These are phyloP conservation scores for Apiospora kogelbergensis DNA, from an alignment of 2,329 filamentous ascomycete genomes.

Conservation along the genomic window DNA sequence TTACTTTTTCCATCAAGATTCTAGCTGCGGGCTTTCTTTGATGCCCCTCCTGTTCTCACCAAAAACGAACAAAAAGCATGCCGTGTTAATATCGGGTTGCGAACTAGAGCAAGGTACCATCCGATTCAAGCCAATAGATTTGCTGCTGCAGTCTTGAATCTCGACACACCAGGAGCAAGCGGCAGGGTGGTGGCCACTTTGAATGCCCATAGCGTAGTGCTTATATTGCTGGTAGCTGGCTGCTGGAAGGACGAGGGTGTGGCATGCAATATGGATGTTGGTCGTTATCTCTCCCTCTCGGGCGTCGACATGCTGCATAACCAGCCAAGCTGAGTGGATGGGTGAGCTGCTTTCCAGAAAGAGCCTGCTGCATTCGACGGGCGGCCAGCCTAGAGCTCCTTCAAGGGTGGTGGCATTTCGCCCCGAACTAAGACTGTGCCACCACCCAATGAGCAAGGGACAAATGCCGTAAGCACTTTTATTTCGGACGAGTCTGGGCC, in stretches of 20 bases:
- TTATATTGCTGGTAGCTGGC: not conserved
- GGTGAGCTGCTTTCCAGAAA: not conserved
- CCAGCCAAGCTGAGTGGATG: not conserved
- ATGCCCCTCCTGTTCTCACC: not conserved
- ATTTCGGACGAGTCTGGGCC: not conserved
- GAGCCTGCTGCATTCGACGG: not conserved
- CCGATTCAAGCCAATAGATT: not conserved
- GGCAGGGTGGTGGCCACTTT: not conserved
- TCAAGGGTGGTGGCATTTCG: not conserved
- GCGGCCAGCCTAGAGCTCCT: not conserved
- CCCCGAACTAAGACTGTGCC: not conserved
- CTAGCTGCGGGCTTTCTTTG: not conserved
- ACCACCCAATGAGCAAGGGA: slow-evolving; percentile 1
- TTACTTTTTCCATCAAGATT: not conserved
- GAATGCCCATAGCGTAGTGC: not conserved
- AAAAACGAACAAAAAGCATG: not conserved
- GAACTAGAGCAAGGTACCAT: not conserved
- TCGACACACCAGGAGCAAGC: not conserved
- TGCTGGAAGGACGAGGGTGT: too few relatives aligned
- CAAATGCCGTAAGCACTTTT: not conserved
- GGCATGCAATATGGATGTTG: not conserved
- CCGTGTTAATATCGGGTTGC: not conserved
- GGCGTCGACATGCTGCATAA: not conserved
- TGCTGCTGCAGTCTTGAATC: not conserved
- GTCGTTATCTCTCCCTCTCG: not conserved